These are phyloP conservation scores for Nicotiana obtusifolia DNA, from an alignment of 257 asterid genomes.

Conservation along the genomic window DNA sequence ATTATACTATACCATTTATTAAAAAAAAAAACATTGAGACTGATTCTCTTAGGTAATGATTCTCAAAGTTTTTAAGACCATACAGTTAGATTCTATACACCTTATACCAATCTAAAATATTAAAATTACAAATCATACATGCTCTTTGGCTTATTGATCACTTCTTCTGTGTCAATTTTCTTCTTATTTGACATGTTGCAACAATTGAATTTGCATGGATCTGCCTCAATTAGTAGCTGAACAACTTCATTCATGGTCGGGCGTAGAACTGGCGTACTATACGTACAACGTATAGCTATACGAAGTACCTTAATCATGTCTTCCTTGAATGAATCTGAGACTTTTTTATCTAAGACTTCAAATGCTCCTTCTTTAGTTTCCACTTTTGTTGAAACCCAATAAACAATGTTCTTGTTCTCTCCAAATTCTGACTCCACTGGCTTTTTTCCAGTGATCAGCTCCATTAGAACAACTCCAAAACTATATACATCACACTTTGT, in stretches of 20 bases:
- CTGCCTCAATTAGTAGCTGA: constrained; percentile 51
- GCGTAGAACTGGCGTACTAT: constrained; percentile 52
- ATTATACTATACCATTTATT: constrained; percentile 13
- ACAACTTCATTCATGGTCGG: constrained; percentile 84
- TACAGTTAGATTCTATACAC: constrained; percentile 19
- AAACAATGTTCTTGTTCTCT: constrained; percentile 72
- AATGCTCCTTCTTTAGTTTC: constrained; percentile 62
- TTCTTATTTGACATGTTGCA: constrained; percentile 13
- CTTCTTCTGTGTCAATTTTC: not conserved
- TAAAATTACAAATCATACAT: constrained; percentile 11
- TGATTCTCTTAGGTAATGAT: not conserved
- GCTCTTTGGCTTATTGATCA: constrained; percentile 25
- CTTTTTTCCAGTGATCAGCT: constrained; percentile 79
- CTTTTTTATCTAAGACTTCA: constrained; percentile 61
- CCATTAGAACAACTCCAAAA: constrained; percentile 87
- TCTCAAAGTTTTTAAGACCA: constrained; percentile 13
- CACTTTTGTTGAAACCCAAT: constrained; percentile 66
- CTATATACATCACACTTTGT: constrained; percentile 91
- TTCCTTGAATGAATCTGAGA: constrained; percentile 49
- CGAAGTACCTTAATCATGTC: constrained; percentile 80
- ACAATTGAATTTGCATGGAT: constrained; percentile 9
- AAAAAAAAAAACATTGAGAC: not conserved
- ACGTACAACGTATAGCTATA: constrained; percentile 79
- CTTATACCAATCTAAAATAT: constrained; percentile 11
- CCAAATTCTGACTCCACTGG: constrained; percentile 85